Conservation (phyloP, 164 flowering plant genomes). For the Euptelea pleiosperma region DNA sequence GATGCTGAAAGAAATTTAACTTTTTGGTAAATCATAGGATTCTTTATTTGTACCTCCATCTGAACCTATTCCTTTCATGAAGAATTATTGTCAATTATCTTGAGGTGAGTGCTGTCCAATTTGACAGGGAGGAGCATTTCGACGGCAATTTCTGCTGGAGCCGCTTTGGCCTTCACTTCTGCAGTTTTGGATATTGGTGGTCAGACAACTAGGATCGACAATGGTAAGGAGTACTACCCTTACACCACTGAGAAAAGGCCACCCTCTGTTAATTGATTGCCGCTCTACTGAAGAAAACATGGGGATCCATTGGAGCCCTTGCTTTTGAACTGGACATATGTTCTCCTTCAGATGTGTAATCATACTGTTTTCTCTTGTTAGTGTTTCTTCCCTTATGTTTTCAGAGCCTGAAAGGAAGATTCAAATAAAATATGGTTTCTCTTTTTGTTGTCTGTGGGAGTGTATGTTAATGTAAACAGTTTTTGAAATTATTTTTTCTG, state of each 20-base stretch:
- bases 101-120: slow-evolving; percentile 8
- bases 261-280: slow-evolving; percentile 13
- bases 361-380: not conserved
- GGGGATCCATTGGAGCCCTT: not conserved
- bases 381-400: not conserved
- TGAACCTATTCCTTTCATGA: too few species aligned
- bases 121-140: slow-evolving; percentile 70
- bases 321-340: not conserved
- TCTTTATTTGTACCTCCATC: too few species aligned
- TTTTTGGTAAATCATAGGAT: too few species aligned
- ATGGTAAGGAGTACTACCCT: slow-evolving; percentile 81
- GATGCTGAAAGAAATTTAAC: too few species aligned
- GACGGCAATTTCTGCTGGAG: slow-evolving; percentile 81
- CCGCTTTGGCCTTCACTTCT: slow-evolving; percentile 85
- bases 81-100: not conserved
- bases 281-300: not conserved
- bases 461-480: too few species aligned
- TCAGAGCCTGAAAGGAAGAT: not conserved
- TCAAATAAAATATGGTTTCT: slow-evolving; percentile 6
- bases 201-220: slow-evolving; percentile 78
- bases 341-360: slow-evolving; percentile 6
- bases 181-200: slow-evolving; percentile 71
- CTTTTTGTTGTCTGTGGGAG: too few species aligned
- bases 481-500: too few species aligned
- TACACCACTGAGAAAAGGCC: slow-evolving; percentile 84